phyloP scores from a whole-genome alignment of 352 stramenopile species.

The Aphanomyces cochlioides region DNA sequence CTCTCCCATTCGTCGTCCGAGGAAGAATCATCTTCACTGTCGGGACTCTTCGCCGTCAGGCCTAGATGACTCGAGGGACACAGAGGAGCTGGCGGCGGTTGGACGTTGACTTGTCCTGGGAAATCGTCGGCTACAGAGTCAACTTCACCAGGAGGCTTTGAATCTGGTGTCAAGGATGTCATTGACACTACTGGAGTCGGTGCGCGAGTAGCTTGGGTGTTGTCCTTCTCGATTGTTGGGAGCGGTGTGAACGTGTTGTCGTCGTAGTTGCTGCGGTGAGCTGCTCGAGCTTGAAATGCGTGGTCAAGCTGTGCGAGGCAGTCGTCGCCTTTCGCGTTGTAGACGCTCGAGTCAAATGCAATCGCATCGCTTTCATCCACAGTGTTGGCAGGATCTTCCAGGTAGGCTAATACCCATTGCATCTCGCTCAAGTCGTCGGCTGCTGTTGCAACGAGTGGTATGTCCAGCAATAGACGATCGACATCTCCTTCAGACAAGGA shows the following conservation, averaged over 20 bases:
- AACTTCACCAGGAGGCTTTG: neutral
- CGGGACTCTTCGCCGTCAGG: neutral
- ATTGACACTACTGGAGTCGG: neutral
- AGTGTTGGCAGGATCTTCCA: constrained; percentile 18
- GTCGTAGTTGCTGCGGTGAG: neutral
- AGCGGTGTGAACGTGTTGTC: neutral
- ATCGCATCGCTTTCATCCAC: neutral
- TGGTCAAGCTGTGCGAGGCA: constrained; percentile 5
- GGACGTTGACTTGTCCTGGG: too few relatives aligned
- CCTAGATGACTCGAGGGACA: too few relatives aligned
- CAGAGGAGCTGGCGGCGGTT: neutral
- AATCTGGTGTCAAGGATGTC: neutral
- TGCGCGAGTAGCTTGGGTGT: neutral
- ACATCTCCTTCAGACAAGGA: constrained; percentile 12
- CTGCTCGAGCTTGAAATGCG: neutral
- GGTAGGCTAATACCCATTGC: constrained; percentile 24
- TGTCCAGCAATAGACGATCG: constrained; percentile 9
- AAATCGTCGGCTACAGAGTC: neutral
- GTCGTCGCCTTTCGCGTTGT: neutral
- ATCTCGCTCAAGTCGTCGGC: constrained; percentile 3
- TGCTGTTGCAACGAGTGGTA: neutral
- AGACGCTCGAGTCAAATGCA: too few relatives aligned
- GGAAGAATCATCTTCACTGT: neutral
- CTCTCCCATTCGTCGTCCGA: constrained; percentile 10
- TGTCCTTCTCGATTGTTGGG: neutral